Evolutionary conservation across 768 basidiomycete genomes (phyloP).

Genomic region (Chalciporus pseudorubinellus): DNA sequence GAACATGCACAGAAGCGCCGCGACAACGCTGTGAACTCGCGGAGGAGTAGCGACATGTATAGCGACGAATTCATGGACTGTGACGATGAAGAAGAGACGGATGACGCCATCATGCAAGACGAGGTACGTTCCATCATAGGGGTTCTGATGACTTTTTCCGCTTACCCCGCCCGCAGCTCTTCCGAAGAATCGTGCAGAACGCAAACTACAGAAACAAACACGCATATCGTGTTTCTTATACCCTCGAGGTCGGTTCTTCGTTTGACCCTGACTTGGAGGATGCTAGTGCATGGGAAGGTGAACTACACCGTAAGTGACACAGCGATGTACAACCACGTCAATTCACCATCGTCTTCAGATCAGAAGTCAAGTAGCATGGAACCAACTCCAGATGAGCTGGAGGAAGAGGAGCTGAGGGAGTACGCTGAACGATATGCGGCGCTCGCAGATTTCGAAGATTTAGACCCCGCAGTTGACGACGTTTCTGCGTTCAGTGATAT

Average conservation of each 20-base stretch:
- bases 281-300: slow-evolving; percentile 55
- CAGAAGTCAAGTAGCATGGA: slow-evolving; percentile 8
- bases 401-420: slow-evolving; percentile 56
- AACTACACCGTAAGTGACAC: slow-evolving; percentile 41
- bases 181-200: slow-evolving; percentile 61
- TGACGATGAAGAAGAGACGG: slow-evolving; percentile 57
- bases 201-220: slow-evolving; percentile 48
- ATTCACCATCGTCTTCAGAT: slow-evolving; percentile 7
- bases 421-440: slow-evolving; percentile 55
- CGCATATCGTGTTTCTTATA: slow-evolving; percentile 61
- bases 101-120: slow-evolving; percentile 58
- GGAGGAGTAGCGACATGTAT: slow-evolving; percentile 46
- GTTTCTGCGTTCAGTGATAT: slow-evolving; percentile 18
- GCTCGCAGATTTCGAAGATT: slow-evolving; percentile 47
- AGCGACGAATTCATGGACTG: slow-evolving; percentile 49
- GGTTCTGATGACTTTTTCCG: background rate
- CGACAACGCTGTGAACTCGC: slow-evolving; percentile 41
- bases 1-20: slow-evolving; percentile 60
- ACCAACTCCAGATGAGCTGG: slow-evolving; percentile 45
- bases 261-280: slow-evolving; percentile 75
- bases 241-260: slow-evolving; percentile 69
- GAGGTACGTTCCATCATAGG: slow-evolving; percentile 39
- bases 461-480: slow-evolving; percentile 26
- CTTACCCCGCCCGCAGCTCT: slow-evolving; percentile 47
- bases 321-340: background rate